A percentile compares a stretch with the other conserved stretches of the same genome.
These are phyloP conservation scores for Fraxinus dipetala DNA, from an alignment of 305 asterid species.

Conservation along the genomic window DNA sequence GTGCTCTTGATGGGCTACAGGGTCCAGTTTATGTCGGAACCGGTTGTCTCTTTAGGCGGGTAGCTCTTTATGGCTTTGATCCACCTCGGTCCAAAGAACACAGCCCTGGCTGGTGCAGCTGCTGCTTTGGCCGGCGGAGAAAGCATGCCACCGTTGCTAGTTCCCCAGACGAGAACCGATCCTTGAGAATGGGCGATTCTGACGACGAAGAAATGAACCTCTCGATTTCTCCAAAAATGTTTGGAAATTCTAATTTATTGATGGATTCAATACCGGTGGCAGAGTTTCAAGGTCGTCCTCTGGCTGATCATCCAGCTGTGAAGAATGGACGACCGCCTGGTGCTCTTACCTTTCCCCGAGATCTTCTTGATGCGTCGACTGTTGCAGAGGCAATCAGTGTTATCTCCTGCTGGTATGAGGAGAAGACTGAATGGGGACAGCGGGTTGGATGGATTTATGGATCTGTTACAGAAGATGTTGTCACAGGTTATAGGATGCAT, in stretches of 20 bases:
- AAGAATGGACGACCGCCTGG: slow-evolving; percentile 74
- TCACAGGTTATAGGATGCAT: slow-evolving; percentile 74
- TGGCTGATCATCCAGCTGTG: slow-evolving; percentile 73
- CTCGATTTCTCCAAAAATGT: slow-evolving; percentile 54
- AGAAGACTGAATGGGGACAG: slow-evolving; percentile 72
- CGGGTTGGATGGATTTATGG: slow-evolving; percentile 83
- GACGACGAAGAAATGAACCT: slow-evolving; percentile 56
- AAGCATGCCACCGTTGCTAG: slow-evolving; percentile 25
- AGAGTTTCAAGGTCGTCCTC: slow-evolving; percentile 71
- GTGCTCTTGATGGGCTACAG: slow-evolving; percentile 73
- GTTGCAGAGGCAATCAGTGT: slow-evolving; percentile 76
- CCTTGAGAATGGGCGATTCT: slow-evolving; percentile 56
- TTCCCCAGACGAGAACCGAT: slow-evolving; percentile 48
- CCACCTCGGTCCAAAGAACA: slow-evolving; percentile 71
- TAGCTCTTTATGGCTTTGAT: slow-evolving; percentile 69
- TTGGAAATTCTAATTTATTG: slow-evolving; percentile 59
- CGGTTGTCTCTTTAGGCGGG: slow-evolving; percentile 64
- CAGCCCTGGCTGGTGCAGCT: slow-evolving; percentile 41
- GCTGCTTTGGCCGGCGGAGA: slow-evolving; percentile 39
- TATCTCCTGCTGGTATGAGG: slow-evolving; percentile 80
- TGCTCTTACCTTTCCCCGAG: slow-evolving; percentile 60
- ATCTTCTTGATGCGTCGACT: slow-evolving; percentile 60
- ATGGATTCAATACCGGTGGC: slow-evolving; percentile 77
- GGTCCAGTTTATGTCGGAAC: slow-evolving; percentile 81
- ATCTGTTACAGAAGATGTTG: slow-evolving; percentile 73